Percentiles rank a stretch among this genome's conserved stretches.
phyloP scores from a whole-genome alignment of 1,284 basidiomycete genomes.

The Ustilago loliicola region DNA sequence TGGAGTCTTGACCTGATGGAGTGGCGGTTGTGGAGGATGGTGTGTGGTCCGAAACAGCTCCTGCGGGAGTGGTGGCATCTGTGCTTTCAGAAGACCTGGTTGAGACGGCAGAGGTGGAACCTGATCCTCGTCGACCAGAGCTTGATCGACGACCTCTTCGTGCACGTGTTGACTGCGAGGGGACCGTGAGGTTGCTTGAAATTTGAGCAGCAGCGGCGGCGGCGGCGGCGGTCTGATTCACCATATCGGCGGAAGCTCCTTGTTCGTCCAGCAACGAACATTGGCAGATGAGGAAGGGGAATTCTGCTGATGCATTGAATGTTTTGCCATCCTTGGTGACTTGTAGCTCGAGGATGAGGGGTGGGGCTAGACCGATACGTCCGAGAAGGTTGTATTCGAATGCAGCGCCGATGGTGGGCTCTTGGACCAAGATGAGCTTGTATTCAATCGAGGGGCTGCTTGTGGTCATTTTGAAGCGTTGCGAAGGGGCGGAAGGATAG shows the following conservation, averaged over 20 bases:
- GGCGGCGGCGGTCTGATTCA: constrained; percentile 5
- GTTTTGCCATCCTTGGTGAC: constrained; percentile 27
- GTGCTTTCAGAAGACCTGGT: constrained; percentile 7
- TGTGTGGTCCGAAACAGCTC: constrained; percentile 4
- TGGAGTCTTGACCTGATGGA: not conserved
- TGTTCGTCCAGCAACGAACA: constrained; percentile 48
- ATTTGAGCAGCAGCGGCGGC: not conserved
- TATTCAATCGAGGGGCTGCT: constrained; percentile 22
- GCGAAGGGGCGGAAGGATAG: not conserved
- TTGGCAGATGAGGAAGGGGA: constrained; percentile 56
- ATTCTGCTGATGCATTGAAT: constrained; percentile 29
- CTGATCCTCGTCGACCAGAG: constrained; percentile 14
- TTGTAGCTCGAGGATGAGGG: constrained; percentile 52
- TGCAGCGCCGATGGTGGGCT: constrained; percentile 52
- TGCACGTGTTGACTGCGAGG: constrained; percentile 8
- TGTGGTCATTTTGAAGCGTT: constrained; percentile 10
- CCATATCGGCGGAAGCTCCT: constrained; percentile 41
- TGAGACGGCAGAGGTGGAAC: constrained; percentile 11
- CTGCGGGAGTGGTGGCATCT: not conserved
- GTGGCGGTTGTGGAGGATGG: not conserved
- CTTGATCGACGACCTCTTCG: constrained; percentile 27
- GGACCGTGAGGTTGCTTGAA: not conserved
- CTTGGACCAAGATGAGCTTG: constrained; percentile 46
- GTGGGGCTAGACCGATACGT: constrained; percentile 54
- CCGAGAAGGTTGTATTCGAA: constrained; percentile 56